Conservation (phyloP, 768 basidiomycete species). For the Amanita jacksonii region DNA sequence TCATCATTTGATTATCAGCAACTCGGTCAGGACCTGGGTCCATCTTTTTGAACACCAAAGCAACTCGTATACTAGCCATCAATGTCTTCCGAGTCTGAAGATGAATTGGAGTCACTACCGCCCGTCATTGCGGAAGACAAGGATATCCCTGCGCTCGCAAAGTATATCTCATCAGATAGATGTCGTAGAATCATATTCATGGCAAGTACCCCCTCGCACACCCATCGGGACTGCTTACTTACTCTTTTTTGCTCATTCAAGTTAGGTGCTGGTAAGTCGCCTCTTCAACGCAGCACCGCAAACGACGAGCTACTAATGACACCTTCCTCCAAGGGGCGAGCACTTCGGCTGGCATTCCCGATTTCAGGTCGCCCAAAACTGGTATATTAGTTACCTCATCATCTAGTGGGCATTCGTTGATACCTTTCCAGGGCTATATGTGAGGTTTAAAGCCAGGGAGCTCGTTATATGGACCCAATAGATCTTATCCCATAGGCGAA, state of each 20-base stretch:
- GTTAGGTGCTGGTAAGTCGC: constrained; percentile 56
- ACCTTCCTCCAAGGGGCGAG: constrained; percentile 43
- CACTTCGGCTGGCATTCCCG: constrained; percentile 79
- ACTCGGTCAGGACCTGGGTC: too few species aligned
- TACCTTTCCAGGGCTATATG: constrained; percentile 40
- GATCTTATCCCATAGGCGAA: constrained; percentile 64
- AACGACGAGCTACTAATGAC: constrained; percentile 2
- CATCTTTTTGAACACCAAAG: too few species aligned
- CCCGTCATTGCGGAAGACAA: not conserved
- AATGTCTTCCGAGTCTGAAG: too few species aligned
- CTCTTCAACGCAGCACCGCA: not conserved
- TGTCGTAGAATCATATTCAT: constrained; percentile 68
- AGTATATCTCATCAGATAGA: constrained; percentile 57
- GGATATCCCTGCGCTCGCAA: constrained; percentile 40
- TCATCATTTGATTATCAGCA: too few species aligned
- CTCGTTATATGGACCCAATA: too few species aligned
- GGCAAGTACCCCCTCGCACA: constrained; percentile 31
- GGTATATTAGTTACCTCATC: constrained; percentile 29
- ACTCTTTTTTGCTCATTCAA: constrained; percentile 19
- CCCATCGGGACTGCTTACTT: not conserved
- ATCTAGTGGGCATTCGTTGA: not conserved
- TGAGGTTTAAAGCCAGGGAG: constrained; percentile 17
- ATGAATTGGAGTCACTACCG: not conserved
- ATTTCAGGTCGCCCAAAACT: constrained; percentile 81
- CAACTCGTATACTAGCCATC: too few species aligned